Evolutionary conservation across 2,329 filamentous ascomycete species (phyloP).

Genomic region (Aspergillus pseudoterreus): DNA sequence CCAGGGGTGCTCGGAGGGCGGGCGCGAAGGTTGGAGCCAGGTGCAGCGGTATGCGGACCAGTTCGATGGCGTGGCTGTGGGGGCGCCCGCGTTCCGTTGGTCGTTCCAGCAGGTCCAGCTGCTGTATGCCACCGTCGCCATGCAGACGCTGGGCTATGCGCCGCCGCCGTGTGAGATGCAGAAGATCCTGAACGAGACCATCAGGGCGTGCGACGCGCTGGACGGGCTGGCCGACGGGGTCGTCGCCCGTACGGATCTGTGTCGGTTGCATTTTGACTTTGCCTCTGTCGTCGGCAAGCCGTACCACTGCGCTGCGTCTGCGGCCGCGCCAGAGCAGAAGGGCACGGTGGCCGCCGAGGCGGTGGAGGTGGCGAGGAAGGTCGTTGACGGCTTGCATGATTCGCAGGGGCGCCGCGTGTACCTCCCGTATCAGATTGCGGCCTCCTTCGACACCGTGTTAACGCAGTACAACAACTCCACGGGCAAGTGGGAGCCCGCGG

Average conservation of each 20-base stretch:
- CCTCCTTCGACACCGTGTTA: constrained; percentile 23
- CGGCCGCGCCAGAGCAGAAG: constrained; percentile 26
- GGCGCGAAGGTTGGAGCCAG: constrained; percentile 51
- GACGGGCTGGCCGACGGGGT: constrained; percentile 56
- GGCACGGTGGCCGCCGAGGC: constrained; percentile 25
- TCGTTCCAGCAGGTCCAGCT: constrained; percentile 44
- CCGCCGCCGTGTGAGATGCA: constrained; percentile 35
- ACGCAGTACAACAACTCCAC: constrained; percentile 24
- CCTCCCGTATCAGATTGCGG: constrained; percentile 28
- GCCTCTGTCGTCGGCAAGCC: constrained; percentile 45
- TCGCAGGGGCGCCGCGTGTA: constrained; percentile 40
- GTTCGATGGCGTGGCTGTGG: constrained; percentile 46
- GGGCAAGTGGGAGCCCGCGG: constrained; percentile 26
- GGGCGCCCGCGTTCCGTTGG: constrained; percentile 47
- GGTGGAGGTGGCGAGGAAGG: constrained; percentile 31
- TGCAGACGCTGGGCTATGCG: constrained; percentile 41
- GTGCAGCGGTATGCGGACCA: constrained; percentile 49
- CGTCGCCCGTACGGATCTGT: constrained; percentile 48
- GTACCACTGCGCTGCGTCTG: constrained; percentile 41
- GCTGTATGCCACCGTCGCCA: constrained; percentile 35
- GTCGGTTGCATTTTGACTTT: constrained; percentile 46
- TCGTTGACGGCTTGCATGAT: constrained; percentile 40
- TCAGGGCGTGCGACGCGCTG: constrained; percentile 52
- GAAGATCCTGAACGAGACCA: constrained; percentile 50
- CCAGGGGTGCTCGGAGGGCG: constrained; percentile 54